phyloP scores from a whole-genome alignment of 2,329 filamentous ascomycete species.

The Botryotinia calthae region DNA sequence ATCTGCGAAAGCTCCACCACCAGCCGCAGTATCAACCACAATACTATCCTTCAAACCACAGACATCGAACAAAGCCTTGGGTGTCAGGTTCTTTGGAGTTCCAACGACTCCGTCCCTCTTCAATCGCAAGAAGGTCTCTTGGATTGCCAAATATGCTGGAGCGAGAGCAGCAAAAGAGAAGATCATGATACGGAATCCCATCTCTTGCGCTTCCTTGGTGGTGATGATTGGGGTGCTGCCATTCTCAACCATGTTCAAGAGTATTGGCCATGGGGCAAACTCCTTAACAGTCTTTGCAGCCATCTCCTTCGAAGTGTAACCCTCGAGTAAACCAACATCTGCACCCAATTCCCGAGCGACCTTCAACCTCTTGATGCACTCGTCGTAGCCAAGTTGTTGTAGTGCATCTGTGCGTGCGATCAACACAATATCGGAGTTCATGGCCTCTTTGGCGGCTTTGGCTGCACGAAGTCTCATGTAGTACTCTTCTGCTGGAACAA shows the following conservation, averaged over 20 bases:
- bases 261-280: constrained; percentile 49
- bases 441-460: constrained; percentile 47
- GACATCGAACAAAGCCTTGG: constrained; percentile 50
- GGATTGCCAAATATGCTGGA: constrained; percentile 47
- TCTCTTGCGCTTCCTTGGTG: constrained; percentile 50
- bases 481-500: constrained; percentile 53
- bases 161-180: constrained; percentile 52
- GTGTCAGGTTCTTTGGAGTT: constrained; percentile 46
- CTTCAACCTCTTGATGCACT: constrained; percentile 50
- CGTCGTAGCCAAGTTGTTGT: constrained; percentile 56
- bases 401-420: constrained; percentile 64
- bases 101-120: constrained; percentile 42
- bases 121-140: constrained; percentile 41
- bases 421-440: constrained; percentile 57
- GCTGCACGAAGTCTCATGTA: constrained; percentile 57
- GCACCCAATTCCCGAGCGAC: constrained; percentile 54
- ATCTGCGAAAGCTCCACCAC: constrained; percentile 23
- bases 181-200: constrained; percentile 60
- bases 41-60: constrained; percentile 52
- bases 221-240: constrained; percentile 55
- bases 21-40: constrained; percentile 44
- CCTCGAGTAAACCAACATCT: constrained; percentile 60
- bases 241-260: constrained; percentile 58
- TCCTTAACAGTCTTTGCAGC: constrained; percentile 46
- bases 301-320: constrained; percentile 51